These are phyloP conservation scores for Kwoniella dendrophila DNA, from an alignment of 768 basidiomycete genomes.

Conservation along the genomic window DNA sequence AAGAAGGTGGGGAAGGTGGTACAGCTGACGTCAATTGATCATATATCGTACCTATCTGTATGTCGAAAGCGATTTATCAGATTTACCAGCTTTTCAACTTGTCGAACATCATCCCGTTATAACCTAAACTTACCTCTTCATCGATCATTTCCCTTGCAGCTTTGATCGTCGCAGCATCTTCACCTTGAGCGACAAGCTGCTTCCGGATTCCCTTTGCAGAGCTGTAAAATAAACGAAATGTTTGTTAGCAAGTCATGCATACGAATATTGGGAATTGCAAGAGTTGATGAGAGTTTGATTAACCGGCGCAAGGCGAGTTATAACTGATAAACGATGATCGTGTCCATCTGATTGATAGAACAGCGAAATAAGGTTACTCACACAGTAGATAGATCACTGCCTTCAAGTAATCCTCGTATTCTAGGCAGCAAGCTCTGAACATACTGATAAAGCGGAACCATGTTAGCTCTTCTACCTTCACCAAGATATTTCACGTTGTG, in stretches of 20 bases:
- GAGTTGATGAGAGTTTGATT: background rate
- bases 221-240: conserved; percentile 24
- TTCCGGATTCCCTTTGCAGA: conserved; percentile 82
- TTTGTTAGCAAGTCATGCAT: background rate
- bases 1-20: conserved; percentile 18
- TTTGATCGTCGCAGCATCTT: conserved; percentile 65
- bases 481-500: too few species aligned
- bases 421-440: conserved; percentile 32
- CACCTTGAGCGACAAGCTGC: conserved; percentile 60
- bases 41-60: conserved; percentile 45
- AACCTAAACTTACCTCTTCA: conserved; percentile 62
- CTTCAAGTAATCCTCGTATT: conserved; percentile 38
- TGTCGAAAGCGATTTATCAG: background rate
- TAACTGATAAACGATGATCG: background rate
- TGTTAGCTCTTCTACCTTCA: background rate
- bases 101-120: background rate
- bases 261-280: background rate
- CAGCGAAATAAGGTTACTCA: conserved; percentile 12
- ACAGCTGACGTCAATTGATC: conserved; percentile 37
- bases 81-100: background rate
- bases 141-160: conserved; percentile 72
- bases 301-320: background rate
- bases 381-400: conserved; percentile 43
- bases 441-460: conserved; percentile 14
- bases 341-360: background rate